These are phyloP conservation scores for Lepidium aucheri DNA, from an alignment of 345 rosid genomes.

Conservation along the genomic window DNA sequence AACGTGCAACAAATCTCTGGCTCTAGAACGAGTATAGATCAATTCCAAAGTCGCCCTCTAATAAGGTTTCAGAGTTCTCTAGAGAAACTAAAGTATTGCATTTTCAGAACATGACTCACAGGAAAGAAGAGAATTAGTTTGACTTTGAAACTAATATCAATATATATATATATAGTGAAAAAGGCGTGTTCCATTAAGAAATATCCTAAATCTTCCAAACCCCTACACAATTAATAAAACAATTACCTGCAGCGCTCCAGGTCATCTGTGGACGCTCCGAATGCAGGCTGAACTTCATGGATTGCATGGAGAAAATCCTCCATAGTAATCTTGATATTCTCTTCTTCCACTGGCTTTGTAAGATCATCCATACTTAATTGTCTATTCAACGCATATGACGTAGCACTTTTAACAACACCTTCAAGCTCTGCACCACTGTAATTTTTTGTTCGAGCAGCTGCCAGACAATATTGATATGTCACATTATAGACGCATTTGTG, in stretches of 20 bases:
- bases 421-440: conserved; percentile 99
- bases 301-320: conserved; percentile 83
- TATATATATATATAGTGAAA: neutral
- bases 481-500: neutral
- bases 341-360: conserved; percentile 96
- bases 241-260: conserved; percentile 88
- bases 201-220: neutral
- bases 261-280: conserved; percentile 97
- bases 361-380: conserved; percentile 94
- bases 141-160: neutral
- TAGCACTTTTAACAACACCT: conserved; percentile 98
- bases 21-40: neutral
- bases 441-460: conserved; percentile 98
- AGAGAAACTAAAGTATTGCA: neutral
- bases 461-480: conserved; percentile 3
- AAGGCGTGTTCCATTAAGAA: neutral
- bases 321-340: conserved; percentile 89
- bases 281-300: conserved; percentile 77
- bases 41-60: neutral
- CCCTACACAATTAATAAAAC: neutral
- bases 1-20: neutral
- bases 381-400: conserved; percentile 91
- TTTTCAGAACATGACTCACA: neutral
- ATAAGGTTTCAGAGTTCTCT: neutral
- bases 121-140: neutral